A percentile compares a stretch with the other conserved stretches of the same genome.
Conservation (phyloP, 805 yeast genomes). For the Ogataea ganodermae region DNA sequence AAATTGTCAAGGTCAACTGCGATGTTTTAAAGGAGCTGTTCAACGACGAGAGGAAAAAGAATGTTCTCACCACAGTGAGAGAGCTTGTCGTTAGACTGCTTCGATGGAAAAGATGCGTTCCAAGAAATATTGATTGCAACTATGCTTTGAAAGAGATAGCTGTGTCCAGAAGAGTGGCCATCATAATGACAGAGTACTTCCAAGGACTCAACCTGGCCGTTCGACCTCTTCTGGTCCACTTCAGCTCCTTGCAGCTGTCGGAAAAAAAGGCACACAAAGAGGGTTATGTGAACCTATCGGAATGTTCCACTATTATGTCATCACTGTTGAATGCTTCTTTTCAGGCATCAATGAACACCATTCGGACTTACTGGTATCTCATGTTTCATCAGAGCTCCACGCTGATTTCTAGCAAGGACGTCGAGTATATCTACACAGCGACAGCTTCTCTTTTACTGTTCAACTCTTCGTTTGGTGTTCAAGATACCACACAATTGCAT, state of each 20-base stretch:
- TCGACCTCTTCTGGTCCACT: slow-evolving; percentile 68
- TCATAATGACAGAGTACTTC: slow-evolving; percentile 71
- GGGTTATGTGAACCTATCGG: slow-evolving; percentile 51
- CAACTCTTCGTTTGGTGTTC: slow-evolving; percentile 74
- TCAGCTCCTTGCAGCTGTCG: slow-evolving; percentile 58
- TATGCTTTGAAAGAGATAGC: slow-evolving; percentile 44
- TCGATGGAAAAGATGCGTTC: slow-evolving; percentile 63
- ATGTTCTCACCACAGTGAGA: slow-evolving; percentile 64
- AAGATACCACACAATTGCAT: slow-evolving; percentile 65
- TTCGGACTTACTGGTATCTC: slow-evolving; percentile 65
- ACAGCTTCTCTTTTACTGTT: slow-evolving; percentile 66
- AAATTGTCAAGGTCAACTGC: slow-evolving; percentile 70
- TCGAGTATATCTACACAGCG: slow-evolving; percentile 73
- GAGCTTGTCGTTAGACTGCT: slow-evolving; percentile 62
- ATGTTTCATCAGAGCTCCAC: slow-evolving; percentile 68
- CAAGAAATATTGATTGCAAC: slow-evolving; percentile 60
- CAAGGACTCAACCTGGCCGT: slow-evolving; percentile 76
- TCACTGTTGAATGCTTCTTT: slow-evolving; percentile 68
- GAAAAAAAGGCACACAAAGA: slow-evolving; percentile 36
- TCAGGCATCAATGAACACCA: slow-evolving; percentile 71
- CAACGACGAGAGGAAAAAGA: slow-evolving; percentile 64
- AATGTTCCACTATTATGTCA: slow-evolving; percentile 61
- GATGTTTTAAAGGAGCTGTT: slow-evolving; percentile 62
- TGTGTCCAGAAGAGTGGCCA: slow-evolving; percentile 62
- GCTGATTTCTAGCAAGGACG: slow-evolving; percentile 72